phyloP scores from a whole-genome alignment of 768 basidiomycete genomes.

The Leccinum pellstonianum region DNA sequence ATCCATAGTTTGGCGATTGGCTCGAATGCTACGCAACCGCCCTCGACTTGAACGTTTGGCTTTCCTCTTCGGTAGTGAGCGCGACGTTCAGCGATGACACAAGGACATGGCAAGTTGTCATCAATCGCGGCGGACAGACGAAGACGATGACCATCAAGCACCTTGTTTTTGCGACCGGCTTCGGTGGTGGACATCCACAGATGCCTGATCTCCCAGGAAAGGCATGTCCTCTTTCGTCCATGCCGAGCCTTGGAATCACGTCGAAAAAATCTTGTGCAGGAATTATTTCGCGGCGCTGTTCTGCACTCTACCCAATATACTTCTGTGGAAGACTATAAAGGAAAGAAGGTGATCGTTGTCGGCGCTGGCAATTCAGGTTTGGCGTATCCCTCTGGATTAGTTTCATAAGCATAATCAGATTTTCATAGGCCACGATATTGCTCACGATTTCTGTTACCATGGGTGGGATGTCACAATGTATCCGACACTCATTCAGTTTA shows the following conservation, averaged over 20 bases:
- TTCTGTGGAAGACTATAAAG: constrained; percentile 43
- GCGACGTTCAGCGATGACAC: constrained; percentile 36
- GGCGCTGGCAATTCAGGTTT: constrained; percentile 62
- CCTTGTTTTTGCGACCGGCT: constrained; percentile 56
- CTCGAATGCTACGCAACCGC: constrained; percentile 57
- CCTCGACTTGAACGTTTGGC: constrained; percentile 65
- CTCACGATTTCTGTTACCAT: constrained; percentile 31
- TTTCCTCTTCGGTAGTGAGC: constrained; percentile 39
- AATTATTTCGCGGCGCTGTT: constrained; percentile 49
- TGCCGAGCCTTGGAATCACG: neutral
- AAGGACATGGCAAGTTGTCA: constrained; percentile 42
- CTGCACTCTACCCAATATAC: constrained; percentile 55
- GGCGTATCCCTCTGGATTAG: constrained; percentile 2
- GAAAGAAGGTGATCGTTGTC: constrained; percentile 65
- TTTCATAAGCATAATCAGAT: neutral
- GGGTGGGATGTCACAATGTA: constrained; percentile 33
- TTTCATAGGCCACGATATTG: constrained; percentile 38
- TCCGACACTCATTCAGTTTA: constrained; percentile 11
- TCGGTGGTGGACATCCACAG: constrained; percentile 45
- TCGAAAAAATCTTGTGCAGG: constrained; percentile 25
- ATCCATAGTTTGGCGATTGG: constrained; percentile 54
- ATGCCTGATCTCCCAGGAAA: constrained; percentile 46
- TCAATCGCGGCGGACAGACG: constrained; percentile 33
- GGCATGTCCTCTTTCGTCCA: constrained; percentile 22
- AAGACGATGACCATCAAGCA: constrained; percentile 44